Base-by-base conservation (phyloP, 1,139 yeast species). In the Kurtzmaniella natalensis region DNA sequence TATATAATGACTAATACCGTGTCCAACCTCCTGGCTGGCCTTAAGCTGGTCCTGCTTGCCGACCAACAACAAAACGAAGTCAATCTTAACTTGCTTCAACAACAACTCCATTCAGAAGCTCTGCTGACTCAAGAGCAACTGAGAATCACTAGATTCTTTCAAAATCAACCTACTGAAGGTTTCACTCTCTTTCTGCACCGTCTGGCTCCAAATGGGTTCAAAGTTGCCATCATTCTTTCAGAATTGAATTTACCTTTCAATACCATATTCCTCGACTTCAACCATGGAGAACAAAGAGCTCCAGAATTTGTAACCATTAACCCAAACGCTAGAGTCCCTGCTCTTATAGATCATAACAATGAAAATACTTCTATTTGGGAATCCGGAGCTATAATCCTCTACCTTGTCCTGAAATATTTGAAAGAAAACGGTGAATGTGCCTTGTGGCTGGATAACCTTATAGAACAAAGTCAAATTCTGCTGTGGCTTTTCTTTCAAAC, bases 161-260 rank as follows among this genome's bases (percentile, higher is more conserved):
- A 75, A 45, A 79, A 82, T 47, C 85, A 81, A 43, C 95, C 96
- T 4, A 62, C 76, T 15, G 86, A 81, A 43, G 97, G 96, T 3
- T 86, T 76, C 56, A 86, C 96, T 2, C 66, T 89, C 34, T 87
- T 89, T 51, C 81, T 94, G 15, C 96, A 89, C 59, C 67, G 95
- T 50, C 83, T 94, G 7, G 96, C 96, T 1, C 97, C 97, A 19
- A 89, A 89, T 59, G 97, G 96, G 7, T 92, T 88, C 71, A 89
- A 89, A 58, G 95, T 92, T 15, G 96, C 97, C 15, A 88, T 88
- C 33, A 83, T 88, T 28, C 68, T 92, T 40, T 78, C 89, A 35
- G 97, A 89, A 57, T 72, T 92, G 44, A 83, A 84, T 38, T 72
- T 84, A 47, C 76, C 76, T 27, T 89, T 83, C 62, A 79, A 80